Percentiles rank a stretch among this genome's conserved stretches.
Conservation (phyloP, 768 basidiomycete genomes). For the Mrakia frigida region DNA sequence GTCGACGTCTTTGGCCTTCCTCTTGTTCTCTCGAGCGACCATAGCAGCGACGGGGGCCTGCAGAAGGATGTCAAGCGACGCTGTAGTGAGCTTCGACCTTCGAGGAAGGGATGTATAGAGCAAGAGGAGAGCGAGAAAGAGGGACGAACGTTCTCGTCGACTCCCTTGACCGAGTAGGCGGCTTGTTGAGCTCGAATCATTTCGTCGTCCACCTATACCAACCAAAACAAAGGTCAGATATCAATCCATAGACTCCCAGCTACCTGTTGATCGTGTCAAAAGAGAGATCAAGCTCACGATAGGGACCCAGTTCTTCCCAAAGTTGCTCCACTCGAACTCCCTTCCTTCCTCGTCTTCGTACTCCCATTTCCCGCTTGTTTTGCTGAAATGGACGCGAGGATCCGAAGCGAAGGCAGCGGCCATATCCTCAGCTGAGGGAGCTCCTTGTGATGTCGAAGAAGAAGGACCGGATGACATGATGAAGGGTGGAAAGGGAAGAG, state of each 20-base stretch:
- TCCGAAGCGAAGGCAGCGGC: constrained; percentile 67
- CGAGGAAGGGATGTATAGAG: background rate
- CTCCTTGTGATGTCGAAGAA: background rate
- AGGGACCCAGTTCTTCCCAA: constrained; percentile 73
- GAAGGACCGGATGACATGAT: background rate
- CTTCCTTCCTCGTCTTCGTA: constrained; percentile 75
- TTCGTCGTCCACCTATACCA: constrained; percentile 73
- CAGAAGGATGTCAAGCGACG: background rate
- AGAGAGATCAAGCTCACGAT: constrained; percentile 54
- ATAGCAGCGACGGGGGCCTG: constrained; percentile 86
- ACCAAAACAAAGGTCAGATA: background rate
- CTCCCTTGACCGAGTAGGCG: constrained; percentile 84
- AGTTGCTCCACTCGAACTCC: constrained; percentile 82
- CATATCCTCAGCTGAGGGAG: background rate
- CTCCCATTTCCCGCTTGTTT: constrained; percentile 69
- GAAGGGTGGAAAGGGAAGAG: background rate
- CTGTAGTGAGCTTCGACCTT: background rate
- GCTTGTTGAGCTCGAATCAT: constrained; percentile 84
- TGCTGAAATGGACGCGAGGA: constrained; percentile 76
- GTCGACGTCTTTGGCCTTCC: constrained; percentile 54
- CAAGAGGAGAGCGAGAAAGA: background rate
- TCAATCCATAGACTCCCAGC: background rate
- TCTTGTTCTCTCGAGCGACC: constrained; percentile 54
- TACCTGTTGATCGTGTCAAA: no score
- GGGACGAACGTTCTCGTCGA: constrained; percentile 81